Base-by-base conservation (phyloP, 345 rosid genomes). In the Melaleuca alternifolia region DNA sequence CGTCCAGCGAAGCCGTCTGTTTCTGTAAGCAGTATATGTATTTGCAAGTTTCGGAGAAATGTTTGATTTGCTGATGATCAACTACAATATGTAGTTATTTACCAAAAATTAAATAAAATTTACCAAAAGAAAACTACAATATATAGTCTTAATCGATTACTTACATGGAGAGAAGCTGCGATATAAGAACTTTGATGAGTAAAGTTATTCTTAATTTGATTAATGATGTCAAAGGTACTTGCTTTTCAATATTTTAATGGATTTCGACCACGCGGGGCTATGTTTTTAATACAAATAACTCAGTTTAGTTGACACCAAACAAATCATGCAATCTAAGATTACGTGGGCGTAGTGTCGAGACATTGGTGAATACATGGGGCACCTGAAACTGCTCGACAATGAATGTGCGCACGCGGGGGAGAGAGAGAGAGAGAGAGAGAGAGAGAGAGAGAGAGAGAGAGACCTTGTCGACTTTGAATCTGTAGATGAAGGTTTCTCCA, bases 401-500 rank as follows among this genome's bases (percentile, higher is more conserved):
- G 48, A 71, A 15, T 10, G 23, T 41, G 9, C 2, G 12, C 79
- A 23, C 79, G 12, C 79, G 23, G 4, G 5, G 44, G 51, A 93
- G 41, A 9, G 10, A 59, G 51, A 6, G 13, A 4, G 20, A 11
- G 18, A 44, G 7, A 0, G 54, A 54, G 86, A 93, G 41, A 9
- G 10, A 59, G 51, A 6, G 13, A 4, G 20, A 11, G 18, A 44
- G 7, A 0, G 54, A 54, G 2, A 65, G 50, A 15, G 16, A 84
- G 86, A 93, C 99, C 93, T 86, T 93, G 85, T 96, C 98, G 26
- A 94, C 97, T 46, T 76, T 87, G 92, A 96, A 96, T 33, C 93
- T 92, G 88, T 96, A 95, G 51, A 88, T n/a, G 87, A 92, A 96
- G 21, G 97, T 94, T 81, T 96, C 98, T 71, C 98, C 98, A 12